Conservation (phyloP, 2,329 filamentous ascomycete species). For the Diaporthe nobilis region DNA sequence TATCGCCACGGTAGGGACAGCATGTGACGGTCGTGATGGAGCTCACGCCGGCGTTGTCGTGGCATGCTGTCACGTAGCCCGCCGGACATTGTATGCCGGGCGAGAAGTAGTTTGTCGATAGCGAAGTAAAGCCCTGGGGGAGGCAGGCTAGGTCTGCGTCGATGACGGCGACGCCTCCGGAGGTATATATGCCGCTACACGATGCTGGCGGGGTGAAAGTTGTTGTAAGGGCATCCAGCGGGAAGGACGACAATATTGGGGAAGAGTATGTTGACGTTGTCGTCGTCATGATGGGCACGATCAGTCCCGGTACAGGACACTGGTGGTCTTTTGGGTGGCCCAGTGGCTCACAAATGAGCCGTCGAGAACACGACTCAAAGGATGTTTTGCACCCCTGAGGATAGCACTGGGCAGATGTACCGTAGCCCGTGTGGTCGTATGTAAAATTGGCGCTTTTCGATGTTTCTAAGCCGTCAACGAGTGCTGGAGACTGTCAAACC, state of each 20-base stretch:
- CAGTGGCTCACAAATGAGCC: not conserved
- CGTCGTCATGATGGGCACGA: slow-evolving; percentile 26
- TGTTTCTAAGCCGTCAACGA: not conserved
- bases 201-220: slow-evolving; percentile 34
- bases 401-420: not conserved
- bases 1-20: slow-evolving; percentile 48
- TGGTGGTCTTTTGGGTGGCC: not conserved
- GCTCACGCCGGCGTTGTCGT: slow-evolving; percentile 45
- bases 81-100: slow-evolving; percentile 42
- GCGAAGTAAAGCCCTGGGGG: slow-evolving; percentile 32
- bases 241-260: slow-evolving; percentile 23
- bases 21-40: slow-evolving; percentile 54
- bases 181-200: slow-evolving; percentile 33
- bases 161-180: slow-evolving; percentile 9
- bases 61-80: slow-evolving; percentile 50
- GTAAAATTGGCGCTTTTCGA: not conserved
- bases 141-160: slow-evolving; percentile 35
- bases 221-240: slow-evolving; percentile 35
- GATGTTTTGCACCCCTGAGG: too few relatives aligned
- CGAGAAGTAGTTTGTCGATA: slow-evolving; percentile 37
- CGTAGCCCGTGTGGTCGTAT: not conserved
- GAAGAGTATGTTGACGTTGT: slow-evolving; percentile 11
- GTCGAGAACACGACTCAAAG: not conserved
- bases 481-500: not conserved
- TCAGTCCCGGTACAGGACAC: not conserved